Evolutionary conservation across 805 yeast species (phyloP).

Genomic region (Blastobotrys muscicola): DNA sequence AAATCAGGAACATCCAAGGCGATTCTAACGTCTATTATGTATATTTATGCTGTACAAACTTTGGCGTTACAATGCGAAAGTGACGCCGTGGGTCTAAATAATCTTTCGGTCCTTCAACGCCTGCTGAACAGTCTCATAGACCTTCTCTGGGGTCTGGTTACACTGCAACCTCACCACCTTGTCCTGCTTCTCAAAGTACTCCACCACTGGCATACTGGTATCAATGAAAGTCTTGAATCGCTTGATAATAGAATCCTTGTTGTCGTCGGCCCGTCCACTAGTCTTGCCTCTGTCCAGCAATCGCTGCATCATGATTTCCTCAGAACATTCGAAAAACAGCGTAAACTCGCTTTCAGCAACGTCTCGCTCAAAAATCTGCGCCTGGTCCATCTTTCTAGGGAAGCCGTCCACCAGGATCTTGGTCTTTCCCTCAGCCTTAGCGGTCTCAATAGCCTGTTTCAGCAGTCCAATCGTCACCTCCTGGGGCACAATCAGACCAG

Average conservation of each 20-base stretch:
- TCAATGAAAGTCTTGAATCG: constrained; percentile 80
- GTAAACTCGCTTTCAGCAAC: constrained; percentile 30
- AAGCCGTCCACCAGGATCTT: constrained; percentile 88
- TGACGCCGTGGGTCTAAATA: no score
- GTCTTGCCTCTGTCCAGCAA: constrained; percentile 88
- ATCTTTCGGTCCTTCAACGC: constrained; percentile 40
- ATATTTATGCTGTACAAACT: no score
- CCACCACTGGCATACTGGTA: constrained; percentile 90
- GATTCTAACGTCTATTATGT: no score
- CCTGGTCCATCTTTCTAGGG: constrained; percentile 98
- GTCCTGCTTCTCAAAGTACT: constrained; percentile 59
- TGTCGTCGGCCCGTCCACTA: constrained; percentile 89
- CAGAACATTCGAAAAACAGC: constrained; percentile 46
- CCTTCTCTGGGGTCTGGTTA: constrained; percentile 71
- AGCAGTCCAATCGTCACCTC: constrained; percentile 77
- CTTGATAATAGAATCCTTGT: constrained; percentile 80
- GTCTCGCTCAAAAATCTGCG: constrained; percentile 78
- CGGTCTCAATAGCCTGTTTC: constrained; percentile 62
- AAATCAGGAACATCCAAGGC: no score
- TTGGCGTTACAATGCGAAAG: no score
- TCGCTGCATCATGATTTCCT: constrained; percentile 78
- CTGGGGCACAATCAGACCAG: constrained; percentile 91
- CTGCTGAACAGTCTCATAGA: constrained; percentile 55
- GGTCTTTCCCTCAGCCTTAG: constrained; percentile 37
- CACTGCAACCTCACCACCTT: constrained; percentile 75